Evolutionary conservation across 2,329 filamentous ascomycete species (phyloP), one percentile per base, ranked within the genome.

Genomic region (Beauveria varroae): DNA sequence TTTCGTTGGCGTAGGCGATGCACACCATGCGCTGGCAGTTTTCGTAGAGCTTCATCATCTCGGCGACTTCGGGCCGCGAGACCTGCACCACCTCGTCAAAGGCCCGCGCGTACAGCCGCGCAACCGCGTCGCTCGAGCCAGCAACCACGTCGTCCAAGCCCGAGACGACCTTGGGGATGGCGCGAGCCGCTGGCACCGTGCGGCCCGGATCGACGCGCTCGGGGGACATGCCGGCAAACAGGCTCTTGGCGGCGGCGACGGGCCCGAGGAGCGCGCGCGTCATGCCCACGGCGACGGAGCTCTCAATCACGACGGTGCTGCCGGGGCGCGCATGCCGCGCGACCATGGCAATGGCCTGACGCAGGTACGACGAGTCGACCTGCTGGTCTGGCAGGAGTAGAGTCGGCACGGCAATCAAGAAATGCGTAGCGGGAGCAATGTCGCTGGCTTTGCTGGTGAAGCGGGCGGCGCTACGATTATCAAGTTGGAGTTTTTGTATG

Each of bases 41-140:
- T 63, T 84, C 81, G 66, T 82, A 84, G 14, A 84, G 70, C 69
- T 84, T 84, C 64, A 77, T 80, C 79, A 84, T 83, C 68, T 84
- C 81, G 1, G 81, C 81, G 1, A 82, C 80, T 65, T 84, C 81
- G 1, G 81, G 80, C 34, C 69, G 71, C 12, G 78, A 79, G 34
- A 83, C 80, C 0, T 77, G 73, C 7, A 83, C 72, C 6, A 83
- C 71, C 0, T 69, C 67, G 55, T 81, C 72, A 63, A 82, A 83
- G 1, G 76, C 78, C n/a, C 69, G 66, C 2, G 71, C 71, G 67
- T 84, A 84, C 4, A 83, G 68, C 7, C 68, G 65, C 7, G 68
- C 63, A 58, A 84, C 81, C 40, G 73, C 70, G 9, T 74, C 67
- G 2, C 81, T 69, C 0, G 80, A 81, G 12, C 75, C 75, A 0